Percentiles rank a stretch among this genome's conserved stretches.
Evolutionary conservation across 805 yeast genomes (phyloP).

Genomic region (Lipomyces starkeyi): DNA sequence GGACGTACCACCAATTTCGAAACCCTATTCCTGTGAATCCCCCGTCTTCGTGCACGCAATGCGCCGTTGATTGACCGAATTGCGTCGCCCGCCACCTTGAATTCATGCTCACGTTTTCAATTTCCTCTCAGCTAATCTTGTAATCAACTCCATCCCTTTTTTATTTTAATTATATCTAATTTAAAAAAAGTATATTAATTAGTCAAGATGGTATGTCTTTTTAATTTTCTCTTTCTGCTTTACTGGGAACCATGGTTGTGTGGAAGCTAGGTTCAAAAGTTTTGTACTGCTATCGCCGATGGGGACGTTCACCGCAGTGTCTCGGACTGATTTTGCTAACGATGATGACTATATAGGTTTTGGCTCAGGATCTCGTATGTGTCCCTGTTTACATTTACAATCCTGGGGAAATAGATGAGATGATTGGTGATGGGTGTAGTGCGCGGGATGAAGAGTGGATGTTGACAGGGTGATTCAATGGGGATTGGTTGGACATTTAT

Average conservation of each 20-base stretch:
- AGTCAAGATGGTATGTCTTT: slow-evolving; percentile 31
- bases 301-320: no score
- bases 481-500: not conserved
- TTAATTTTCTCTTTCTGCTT: not conserved
- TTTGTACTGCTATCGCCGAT: not conserved
- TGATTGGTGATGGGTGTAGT: not conserved
- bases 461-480: not conserved
- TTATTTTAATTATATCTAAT: slow-evolving; percentile 4
- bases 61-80: not conserved
- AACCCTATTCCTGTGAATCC: not conserved
- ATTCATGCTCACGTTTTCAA: slow-evolving; percentile 4
- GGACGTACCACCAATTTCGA: not conserved
- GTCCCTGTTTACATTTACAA: not conserved
- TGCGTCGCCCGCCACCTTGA: not conserved
- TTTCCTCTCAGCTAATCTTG: slow-evolving; percentile 8
- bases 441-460: not conserved
- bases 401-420: no score
- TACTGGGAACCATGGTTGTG: no score
- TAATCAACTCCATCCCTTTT: slow-evolving; percentile 8
- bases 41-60: not conserved
- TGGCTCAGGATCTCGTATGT: slow-evolving; percentile 43
- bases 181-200: not conserved
- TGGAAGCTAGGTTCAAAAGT: not conserved
- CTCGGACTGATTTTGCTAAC: slow-evolving; percentile 19
- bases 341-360: slow-evolving; percentile 33